Conservation (phyloP, 768 basidiomycete genomes). For the Tricholoma bakamatsutake region DNA sequence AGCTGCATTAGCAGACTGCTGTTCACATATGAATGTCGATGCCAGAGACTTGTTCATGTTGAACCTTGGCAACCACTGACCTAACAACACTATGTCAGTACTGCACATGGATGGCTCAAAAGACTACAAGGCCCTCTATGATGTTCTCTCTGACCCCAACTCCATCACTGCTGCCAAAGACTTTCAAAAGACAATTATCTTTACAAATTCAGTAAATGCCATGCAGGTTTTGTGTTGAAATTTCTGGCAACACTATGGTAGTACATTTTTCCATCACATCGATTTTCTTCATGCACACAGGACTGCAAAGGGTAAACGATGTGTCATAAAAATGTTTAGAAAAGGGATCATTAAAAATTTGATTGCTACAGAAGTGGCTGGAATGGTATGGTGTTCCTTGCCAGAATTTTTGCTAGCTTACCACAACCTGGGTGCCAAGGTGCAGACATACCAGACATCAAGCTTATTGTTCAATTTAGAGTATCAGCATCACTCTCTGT, state of each 20-base stretch:
- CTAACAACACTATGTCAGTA: conserved; percentile 24
- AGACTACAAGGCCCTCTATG: conserved; percentile 19
- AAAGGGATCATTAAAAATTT: conserved; percentile 19
- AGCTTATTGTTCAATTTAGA: conserved; percentile 29
- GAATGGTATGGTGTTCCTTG: conserved; percentile 25
- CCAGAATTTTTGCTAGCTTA: not conserved
- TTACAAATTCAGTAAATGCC: conserved; percentile 16
- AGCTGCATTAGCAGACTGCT: too few relatives aligned
- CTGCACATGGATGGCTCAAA: conserved; percentile 15
- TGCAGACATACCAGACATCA: conserved; percentile 30
- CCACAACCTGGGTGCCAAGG: conserved; percentile 16
- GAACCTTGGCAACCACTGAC: conserved; percentile 30
- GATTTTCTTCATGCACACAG: conserved; percentile 22
- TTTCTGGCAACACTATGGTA: conserved; percentile 10
- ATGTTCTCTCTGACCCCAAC: conserved; percentile 2
- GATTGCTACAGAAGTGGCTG: conserved; percentile 29
- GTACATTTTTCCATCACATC: conserved; percentile 13
- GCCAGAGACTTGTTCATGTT: conserved; percentile 18
- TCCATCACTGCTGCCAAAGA: conserved; percentile 5
- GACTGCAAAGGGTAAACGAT: conserved; percentile 13
- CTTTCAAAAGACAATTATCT: conserved; percentile 19
- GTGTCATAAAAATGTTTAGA: conserved; percentile 19
- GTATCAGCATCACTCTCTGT: conserved; percentile 25
- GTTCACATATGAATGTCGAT: conserved; percentile 21
- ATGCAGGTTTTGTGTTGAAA: conserved; percentile 16